A percentile compares a stretch with the other conserved stretches of the same genome.
These are phyloP conservation scores for Macrolepiota dolichaula DNA, from an alignment of 768 basidiomycete species.

Conservation along the genomic window DNA sequence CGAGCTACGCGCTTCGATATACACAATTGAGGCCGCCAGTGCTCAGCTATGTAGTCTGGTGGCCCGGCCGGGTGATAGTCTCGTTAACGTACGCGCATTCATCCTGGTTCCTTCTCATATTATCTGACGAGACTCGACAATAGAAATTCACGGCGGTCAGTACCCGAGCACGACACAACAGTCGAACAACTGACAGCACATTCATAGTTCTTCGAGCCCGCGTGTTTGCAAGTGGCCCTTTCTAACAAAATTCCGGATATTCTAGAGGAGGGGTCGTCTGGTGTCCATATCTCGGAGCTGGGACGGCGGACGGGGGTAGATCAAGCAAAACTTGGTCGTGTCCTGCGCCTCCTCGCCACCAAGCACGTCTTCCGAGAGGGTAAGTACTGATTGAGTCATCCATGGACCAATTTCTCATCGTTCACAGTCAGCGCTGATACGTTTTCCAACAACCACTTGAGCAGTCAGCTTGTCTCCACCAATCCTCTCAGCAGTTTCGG, in stretches of 20 bases:
- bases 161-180: not conserved
- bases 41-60: conserved; percentile 28
- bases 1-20: conserved; percentile 25
- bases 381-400: not conserved
- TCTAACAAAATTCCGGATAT: conserved; percentile 35
- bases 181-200: not conserved
- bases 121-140: not conserved
- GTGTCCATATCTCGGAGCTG: conserved; percentile 32
- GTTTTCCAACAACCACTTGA: conserved; percentile 36
- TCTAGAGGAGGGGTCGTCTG: conserved; percentile 31
- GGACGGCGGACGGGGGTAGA: conserved; percentile 27
- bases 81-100: conserved; percentile 25
- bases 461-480: conserved; percentile 22
- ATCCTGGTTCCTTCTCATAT: not conserved
- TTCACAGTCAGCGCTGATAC: conserved; percentile 27
- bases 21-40: conserved; percentile 31
- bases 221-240: conserved; percentile 30
- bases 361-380: conserved; percentile 36
- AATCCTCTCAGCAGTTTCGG: conserved; percentile 25
- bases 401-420: not conserved
- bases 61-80: conserved; percentile 26
- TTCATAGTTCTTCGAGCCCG: conserved; percentile 26
- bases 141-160: conserved; percentile 16
- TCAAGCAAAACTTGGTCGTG: conserved; percentile 31
- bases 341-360: conserved; percentile 36